phyloP scores from a whole-genome alignment of 805 yeast species.

The Wickerhamiella dianesei region DNA sequence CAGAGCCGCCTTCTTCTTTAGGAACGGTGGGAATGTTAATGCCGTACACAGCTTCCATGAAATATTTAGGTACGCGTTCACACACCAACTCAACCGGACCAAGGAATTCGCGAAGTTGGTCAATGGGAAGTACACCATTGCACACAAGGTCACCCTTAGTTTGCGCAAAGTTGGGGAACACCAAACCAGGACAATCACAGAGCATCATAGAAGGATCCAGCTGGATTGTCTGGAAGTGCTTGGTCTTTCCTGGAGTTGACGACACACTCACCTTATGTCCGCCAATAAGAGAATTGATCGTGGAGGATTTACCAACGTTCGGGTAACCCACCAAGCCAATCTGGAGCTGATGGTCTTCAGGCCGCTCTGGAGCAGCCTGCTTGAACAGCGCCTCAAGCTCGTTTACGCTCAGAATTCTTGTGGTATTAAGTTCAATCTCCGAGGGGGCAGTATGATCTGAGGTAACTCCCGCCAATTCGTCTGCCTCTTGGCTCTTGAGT shows the following conservation, averaged over 20 bases:
- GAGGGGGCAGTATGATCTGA: conserved; percentile 8
- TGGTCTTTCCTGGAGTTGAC: conserved; percentile 96
- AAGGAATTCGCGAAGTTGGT: conserved; percentile 82
- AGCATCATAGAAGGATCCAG: conserved; percentile 69
- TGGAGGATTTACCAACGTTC: conserved; percentile 92
- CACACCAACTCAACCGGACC: conserved; percentile 81
- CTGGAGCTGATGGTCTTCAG: conserved; percentile 52
- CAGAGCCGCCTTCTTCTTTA: conserved; percentile 40
- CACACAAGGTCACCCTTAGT: conserved; percentile 94
- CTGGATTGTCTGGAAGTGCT: conserved; percentile 93
- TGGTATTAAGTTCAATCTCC: conserved; percentile 28
- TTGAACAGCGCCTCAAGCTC: conserved; percentile 74
- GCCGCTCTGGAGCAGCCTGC: conserved; percentile 51
- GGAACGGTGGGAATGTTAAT: conserved; percentile 69
- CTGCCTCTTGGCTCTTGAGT: conserved; percentile 37
- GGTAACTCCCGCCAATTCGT: conserved; percentile 19
- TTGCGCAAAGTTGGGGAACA: conserved; percentile 93
- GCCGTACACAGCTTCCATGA: conserved; percentile 85
- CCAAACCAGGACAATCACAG: conserved; percentile 98
- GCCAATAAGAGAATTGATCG: conserved; percentile 92
- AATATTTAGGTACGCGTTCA: conserved; percentile 77
- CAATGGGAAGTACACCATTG: conserved; percentile 97
- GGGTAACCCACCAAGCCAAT: conserved; percentile 98
- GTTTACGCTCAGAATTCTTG: conserved; percentile 63
- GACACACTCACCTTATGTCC: conserved; percentile 97